Percentiles rank a stretch among this genome's conserved stretches.
Conservation (phyloP, 257 asterid genomes). For the Solanum rostratum region DNA sequence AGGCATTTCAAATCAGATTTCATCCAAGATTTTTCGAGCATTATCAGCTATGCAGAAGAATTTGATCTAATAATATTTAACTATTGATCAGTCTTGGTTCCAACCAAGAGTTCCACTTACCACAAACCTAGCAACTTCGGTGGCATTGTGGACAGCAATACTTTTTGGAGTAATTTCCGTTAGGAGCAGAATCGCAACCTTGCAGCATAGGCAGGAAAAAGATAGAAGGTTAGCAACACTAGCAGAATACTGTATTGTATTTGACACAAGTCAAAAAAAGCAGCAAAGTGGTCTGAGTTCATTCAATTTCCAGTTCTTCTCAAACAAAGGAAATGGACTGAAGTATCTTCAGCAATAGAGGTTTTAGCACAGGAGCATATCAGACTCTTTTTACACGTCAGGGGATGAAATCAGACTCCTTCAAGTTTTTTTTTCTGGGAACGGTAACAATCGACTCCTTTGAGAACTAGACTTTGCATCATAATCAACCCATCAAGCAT, state of each 20-base stretch:
- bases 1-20: conserved; percentile 24
- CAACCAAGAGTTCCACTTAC: conserved; percentile 44
- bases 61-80: not conserved
- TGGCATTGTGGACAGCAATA: conserved; percentile 96
- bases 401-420: not conserved
- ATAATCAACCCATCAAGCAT: not conserved
- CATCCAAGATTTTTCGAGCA: conserved; percentile 8
- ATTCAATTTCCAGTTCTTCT: not conserved
- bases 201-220: conserved; percentile 11
- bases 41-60: not conserved
- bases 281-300: not conserved
- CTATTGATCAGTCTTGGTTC: not conserved
- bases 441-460: not conserved
- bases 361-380: not conserved
- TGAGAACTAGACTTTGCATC: not conserved
- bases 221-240: not conserved
- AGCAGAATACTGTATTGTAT: not conserved
- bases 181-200: conserved; percentile 92
- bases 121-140: conserved; percentile 95
- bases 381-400: not conserved
- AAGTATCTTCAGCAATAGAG: not conserved
- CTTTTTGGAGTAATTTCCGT: conserved; percentile 99
- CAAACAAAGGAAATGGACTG: not conserved
- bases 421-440: not conserved
- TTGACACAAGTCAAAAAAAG: not conserved